Evolutionary conservation across 306 rosid genomes (phyloP).

Genomic region (Fragaria vesca): DNA sequence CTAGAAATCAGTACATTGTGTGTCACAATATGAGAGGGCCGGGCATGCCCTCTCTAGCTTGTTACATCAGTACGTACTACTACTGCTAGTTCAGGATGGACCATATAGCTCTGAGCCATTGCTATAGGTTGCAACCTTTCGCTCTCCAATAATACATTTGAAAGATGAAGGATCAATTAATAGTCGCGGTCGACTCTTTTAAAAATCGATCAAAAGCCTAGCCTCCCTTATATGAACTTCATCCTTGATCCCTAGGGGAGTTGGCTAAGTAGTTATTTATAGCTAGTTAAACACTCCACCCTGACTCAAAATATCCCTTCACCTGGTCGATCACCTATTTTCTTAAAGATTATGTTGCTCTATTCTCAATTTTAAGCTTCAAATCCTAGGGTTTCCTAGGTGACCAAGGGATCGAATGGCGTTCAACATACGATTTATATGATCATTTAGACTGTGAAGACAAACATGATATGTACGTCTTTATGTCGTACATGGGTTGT

Average conservation of each 20-base stretch:
- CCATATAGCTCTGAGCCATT: slow-evolving; percentile 2
- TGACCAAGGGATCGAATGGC: neutral
- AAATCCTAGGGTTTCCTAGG: neutral
- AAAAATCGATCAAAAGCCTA: no score
- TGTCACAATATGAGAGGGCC: slow-evolving; percentile 23
- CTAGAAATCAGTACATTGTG: slow-evolving; percentile 30
- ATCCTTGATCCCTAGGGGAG: neutral
- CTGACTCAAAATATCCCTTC: neutral
- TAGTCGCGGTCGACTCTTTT: slow-evolving; percentile 21
- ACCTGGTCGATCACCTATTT: neutral
- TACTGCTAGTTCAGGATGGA: slow-evolving; percentile 2
- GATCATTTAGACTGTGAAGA: neutral
- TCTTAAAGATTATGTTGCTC: neutral
- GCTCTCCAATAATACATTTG: slow-evolving; percentile 47
- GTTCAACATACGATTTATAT: neutral
- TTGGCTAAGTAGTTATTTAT: no score
- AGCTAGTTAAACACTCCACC: neutral
- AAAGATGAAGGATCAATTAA: slow-evolving; percentile 16
- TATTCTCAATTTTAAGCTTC: neutral
- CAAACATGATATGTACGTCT: no score
- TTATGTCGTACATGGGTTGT: no score
- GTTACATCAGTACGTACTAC: slow-evolving; percentile 29
- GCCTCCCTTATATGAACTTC: neutral
- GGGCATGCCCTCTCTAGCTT: slow-evolving; percentile 20
- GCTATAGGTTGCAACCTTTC: slow-evolving; percentile 11